phyloP scores from a whole-genome alignment of 805 yeast species.

The Nakazawaea ernobii region DNA sequence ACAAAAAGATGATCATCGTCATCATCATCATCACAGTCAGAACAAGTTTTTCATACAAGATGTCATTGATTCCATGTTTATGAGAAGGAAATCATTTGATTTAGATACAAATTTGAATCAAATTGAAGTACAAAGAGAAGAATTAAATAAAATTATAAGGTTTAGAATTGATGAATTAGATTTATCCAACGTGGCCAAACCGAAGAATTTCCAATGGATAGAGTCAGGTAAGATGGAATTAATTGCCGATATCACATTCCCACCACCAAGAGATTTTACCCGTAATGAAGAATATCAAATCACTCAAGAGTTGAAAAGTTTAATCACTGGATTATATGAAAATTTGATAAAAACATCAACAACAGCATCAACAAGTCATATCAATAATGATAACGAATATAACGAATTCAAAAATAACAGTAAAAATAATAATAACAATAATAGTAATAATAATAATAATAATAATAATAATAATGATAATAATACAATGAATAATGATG shows the following conservation, averaged over 20 bases:
- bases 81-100: neutral
- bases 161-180: slow-evolving; percentile 34
- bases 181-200: slow-evolving; percentile 21
- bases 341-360: slow-evolving; percentile 9
- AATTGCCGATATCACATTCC: slow-evolving; percentile 67
- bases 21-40: too few relatives aligned
- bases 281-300: slow-evolving; percentile 14
- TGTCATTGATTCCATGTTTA: neutral
- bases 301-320: slow-evolving; percentile 13
- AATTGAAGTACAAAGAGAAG: slow-evolving; percentile 16
- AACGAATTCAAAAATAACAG: too few relatives aligned
- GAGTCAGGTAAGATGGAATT: slow-evolving; percentile 66
- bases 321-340: slow-evolving; percentile 15
- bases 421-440: neutral
- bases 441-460: neutral
- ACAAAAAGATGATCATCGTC: neutral
- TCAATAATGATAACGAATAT: neutral
- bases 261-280: slow-evolving; percentile 47
- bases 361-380: neutral
- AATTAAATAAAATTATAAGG: slow-evolving; percentile 48
- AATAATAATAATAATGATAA: neutral
- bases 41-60: neutral
- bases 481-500: slow-evolving; percentile 11
- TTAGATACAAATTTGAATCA: neutral
- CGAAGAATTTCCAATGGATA: slow-evolving; percentile 63